Evolutionary conservation across 805 yeast species (phyloP), one percentile per base, ranked within the genome.

Genomic region (Saccharomyces mikatae): DNA sequence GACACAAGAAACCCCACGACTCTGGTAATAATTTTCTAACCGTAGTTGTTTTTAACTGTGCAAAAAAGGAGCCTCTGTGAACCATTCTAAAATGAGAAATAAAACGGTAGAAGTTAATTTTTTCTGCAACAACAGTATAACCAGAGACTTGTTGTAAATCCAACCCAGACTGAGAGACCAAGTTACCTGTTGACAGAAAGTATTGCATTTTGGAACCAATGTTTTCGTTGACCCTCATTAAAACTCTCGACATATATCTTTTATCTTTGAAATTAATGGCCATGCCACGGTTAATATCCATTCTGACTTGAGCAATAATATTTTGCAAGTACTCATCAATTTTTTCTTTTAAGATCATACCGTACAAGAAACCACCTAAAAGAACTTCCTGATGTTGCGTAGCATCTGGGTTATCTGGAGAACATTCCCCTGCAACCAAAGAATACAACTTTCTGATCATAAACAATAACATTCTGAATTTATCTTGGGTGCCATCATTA

Each of bases 11-110:
- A 2, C 99, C 99, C 99, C 99, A 94, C 1, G 97, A 88, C 72
- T 94, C 99, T 0, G 99, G 99, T 55, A 94, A 79, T 64, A 94
- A 77, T 71, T 94, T 94, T 77, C 99, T 84, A 50, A 94, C 99
- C 1, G 98, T 87, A 26, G 99, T 94, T 46, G 99, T 94, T 71
- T 94, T 94, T 74, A 94, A 80, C 72, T 92, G 96, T 48, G 99
- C 97, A 71, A 94, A 94, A 84, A 94, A 94, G 60, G 98, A 89
- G 73, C 99, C 99, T 82, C 99, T 87, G 74, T 94, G 99, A 52
- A 94, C 98, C 99, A 94, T 94, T 75, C 99, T 79, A 80, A 94
- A 94, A 77, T 94, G 99, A n/a, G 98, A 85, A 60, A 94, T 84
- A 76, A 94, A 94, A 69, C 99, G 86, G 73, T 94, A 87, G 80